Percentiles rank a stretch among this genome's conserved stretches.
Evolutionary conservation across 179 eudicot genomes (phyloP).

Genomic region (Vitellaria paradoxa): DNA sequence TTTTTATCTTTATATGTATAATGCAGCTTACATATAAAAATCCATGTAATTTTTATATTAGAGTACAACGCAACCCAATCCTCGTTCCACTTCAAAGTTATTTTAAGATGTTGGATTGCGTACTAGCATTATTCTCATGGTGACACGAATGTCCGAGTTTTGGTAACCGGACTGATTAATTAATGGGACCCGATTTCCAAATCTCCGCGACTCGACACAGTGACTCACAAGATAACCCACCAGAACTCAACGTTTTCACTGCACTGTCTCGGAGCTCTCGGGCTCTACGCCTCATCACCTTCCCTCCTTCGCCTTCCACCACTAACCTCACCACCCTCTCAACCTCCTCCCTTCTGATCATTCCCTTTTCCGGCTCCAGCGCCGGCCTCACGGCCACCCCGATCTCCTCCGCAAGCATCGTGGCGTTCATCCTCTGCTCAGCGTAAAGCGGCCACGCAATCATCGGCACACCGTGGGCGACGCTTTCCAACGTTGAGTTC

Average conservation of each 20-base stretch:
- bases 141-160: too few relatives aligned
- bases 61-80: too few relatives aligned
- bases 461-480: conserved; percentile 45
- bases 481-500: conserved; percentile 14
- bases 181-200: conserved; percentile 5
- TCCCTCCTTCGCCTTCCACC: conserved; percentile 25
- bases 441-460: conserved; percentile 32
- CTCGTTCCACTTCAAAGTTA: too few relatives aligned
- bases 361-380: conserved; percentile 8
- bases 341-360: conserved; percentile 14
- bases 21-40: too few relatives aligned
- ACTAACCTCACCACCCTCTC: conserved; percentile 32
- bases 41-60: too few relatives aligned
- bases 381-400: conserved; percentile 28
- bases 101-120: neutral
- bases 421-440: conserved; percentile 41
- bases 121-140: neutral
- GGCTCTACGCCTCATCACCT: conserved; percentile 15
- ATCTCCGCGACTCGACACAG: conserved; percentile 11
- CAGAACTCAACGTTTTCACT: neutral
- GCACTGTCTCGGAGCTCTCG: conserved; percentile 23
- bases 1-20: too few relatives aligned
- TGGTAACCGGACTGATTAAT: too few relatives aligned
- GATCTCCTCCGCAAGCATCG: conserved; percentile 24
- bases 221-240: conserved; percentile 17